phyloP scores from a whole-genome alignment of 1,139 yeast species.

The Schwanniomyces etchellsii region DNA sequence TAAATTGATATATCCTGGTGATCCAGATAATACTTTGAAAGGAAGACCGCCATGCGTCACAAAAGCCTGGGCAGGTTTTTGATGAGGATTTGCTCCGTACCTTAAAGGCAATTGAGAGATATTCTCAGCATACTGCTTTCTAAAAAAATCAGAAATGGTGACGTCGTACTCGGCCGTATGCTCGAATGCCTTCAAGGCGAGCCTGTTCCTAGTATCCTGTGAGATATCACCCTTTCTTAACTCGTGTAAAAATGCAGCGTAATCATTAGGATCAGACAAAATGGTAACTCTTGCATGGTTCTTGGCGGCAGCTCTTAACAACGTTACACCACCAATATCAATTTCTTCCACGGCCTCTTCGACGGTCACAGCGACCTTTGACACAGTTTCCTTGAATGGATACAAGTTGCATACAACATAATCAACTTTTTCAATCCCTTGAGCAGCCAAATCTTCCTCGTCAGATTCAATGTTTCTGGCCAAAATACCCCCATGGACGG shows the following conservation, averaged over 20 bases:
- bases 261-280: slow-evolving; percentile 89
- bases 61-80: slow-evolving; percentile 97
- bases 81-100: slow-evolving; percentile 99
- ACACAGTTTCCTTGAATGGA: slow-evolving; percentile 96
- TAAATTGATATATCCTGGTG: slow-evolving; percentile 96
- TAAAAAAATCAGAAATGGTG: slow-evolving; percentile 92
- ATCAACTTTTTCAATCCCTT: slow-evolving; percentile 92
- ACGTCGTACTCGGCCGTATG: slow-evolving; percentile 97
- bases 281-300: slow-evolving; percentile 95
- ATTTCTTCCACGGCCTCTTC: slow-evolving; percentile 98
- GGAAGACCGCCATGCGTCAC: slow-evolving; percentile 85
- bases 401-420: slow-evolving; percentile 94
- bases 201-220: slow-evolving; percentile 65
- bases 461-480: slow-evolving; percentile 91
- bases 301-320: slow-evolving; percentile 97
- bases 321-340: slow-evolving; percentile 97
- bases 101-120: slow-evolving; percentile 86
- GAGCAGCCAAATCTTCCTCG: slow-evolving; percentile 78
- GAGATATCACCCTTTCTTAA: slow-evolving; percentile 69
- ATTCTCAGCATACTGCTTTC: slow-evolving; percentile 93
- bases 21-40: slow-evolving; percentile 86
- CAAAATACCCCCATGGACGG: slow-evolving; percentile 96
- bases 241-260: slow-evolving; percentile 80
- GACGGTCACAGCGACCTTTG: slow-evolving; percentile 91
- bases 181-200: slow-evolving; percentile 95